Evolutionary conservation across 176 grass and related monocot genomes (phyloP).

Genomic region (Oryza nivara): DNA sequence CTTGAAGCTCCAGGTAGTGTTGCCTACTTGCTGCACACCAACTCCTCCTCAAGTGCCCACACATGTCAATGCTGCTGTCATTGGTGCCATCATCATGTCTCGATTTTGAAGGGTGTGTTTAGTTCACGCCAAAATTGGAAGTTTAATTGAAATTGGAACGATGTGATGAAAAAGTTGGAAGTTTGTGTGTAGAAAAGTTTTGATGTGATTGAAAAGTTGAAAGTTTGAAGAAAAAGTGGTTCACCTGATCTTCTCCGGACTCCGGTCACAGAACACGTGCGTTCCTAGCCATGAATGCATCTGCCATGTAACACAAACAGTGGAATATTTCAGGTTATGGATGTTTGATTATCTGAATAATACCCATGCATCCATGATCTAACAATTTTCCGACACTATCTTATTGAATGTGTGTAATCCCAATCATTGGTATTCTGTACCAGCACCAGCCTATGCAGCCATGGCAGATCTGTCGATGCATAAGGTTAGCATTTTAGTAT

Average conservation of each 20-base stretch:
- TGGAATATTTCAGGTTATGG: background rate
- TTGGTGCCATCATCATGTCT: background rate
- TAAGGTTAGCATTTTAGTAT: slow-evolving; percentile 7
- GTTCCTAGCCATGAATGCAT: background rate
- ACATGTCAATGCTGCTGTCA: slow-evolving; percentile 40
- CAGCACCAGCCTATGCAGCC: background rate
- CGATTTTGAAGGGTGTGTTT: background rate
- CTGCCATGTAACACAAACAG: background rate
- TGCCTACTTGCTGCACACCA: slow-evolving; percentile 16
- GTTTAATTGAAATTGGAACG: no score
- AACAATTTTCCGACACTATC: background rate
- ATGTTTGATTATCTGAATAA: background rate
- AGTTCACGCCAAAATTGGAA: no score
- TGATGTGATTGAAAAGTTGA: no score
- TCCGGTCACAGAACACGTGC: background rate
- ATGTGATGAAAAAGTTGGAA: no score
- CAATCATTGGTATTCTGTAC: background rate
- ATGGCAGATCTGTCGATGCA: background rate
- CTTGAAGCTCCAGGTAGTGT: background rate
- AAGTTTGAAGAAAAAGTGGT: no score
- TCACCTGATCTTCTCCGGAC: background rate
- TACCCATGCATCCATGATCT: background rate
- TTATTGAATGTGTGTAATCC: background rate
- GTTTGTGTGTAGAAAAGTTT: no score
- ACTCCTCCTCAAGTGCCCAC: slow-evolving; percentile 1